Evolutionary conservation across 148 eudicot genomes (phyloP).

Genomic region (Rheum nobile): DNA sequence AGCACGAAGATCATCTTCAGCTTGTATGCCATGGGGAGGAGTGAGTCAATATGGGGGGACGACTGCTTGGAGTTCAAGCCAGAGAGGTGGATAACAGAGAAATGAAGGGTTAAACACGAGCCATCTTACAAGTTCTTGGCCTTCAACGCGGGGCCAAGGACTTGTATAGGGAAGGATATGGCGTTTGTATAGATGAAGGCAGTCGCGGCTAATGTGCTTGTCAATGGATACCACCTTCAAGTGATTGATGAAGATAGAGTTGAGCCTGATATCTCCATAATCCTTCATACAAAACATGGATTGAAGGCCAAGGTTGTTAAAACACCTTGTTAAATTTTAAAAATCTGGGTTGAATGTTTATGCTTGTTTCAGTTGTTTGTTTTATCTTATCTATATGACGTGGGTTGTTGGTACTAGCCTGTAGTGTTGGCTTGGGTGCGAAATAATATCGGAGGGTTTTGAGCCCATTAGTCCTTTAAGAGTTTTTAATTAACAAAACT

Average conservation of each 20-base stretch:
- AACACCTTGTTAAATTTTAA: background rate
- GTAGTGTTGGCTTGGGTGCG: too few species aligned
- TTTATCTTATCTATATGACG: too few species aligned
- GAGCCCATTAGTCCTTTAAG: too few species aligned
- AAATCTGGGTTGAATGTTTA: too few species aligned
- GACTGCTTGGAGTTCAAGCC: constrained; percentile 3
- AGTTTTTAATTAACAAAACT: too few species aligned
- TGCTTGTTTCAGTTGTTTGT: too few species aligned
- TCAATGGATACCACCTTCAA: background rate
- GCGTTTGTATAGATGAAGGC: constrained; percentile 1
- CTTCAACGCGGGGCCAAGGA: constrained; percentile 2
- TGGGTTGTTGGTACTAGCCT: too few species aligned
- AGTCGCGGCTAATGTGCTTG: background rate
- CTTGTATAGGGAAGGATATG: constrained; percentile 9
- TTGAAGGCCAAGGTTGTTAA: background rate
- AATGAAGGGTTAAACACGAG: background rate
- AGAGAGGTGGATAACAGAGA: constrained; percentile 7
- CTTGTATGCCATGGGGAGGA: constrained; percentile 8
- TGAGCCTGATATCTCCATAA: background rate
- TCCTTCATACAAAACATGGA: constrained; percentile 3
- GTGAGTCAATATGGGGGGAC: background rate
- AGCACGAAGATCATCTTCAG: constrained; percentile 2
- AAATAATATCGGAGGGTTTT: too few species aligned
- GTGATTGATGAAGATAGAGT: background rate
- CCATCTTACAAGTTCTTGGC: constrained; percentile 3